Evolutionary conservation across 2,329 filamentous ascomycete genomes (phyloP).

Genomic region (Colletotrichum sp.): DNA sequence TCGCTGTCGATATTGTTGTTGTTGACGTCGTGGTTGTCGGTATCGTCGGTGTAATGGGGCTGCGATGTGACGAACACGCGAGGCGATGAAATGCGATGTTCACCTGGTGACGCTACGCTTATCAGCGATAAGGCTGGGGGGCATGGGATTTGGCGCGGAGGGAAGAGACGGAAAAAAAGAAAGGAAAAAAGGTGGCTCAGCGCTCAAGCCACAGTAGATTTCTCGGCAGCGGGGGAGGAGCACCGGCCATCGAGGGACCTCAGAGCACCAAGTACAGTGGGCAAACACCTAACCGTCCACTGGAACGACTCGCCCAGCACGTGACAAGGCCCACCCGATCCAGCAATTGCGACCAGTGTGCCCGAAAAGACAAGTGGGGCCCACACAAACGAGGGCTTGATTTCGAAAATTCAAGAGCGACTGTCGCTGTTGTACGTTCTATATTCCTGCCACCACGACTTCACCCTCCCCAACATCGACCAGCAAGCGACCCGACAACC

Average conservation of each 20-base stretch:
- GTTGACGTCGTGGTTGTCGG: neutral
- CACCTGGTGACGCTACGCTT: neutral
- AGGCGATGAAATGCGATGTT: neutral
- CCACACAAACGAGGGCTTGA: constrained; percentile 12
- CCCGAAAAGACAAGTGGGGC: neutral
- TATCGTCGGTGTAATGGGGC: neutral
- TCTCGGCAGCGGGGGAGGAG: neutral
- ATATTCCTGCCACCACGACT: constrained; percentile 40
- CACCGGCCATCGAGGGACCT: neutral
- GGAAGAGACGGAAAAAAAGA: neutral
- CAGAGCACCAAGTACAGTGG: neutral
- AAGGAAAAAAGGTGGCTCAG: neutral
- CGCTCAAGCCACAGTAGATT: neutral
- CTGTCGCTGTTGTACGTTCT: neutral
- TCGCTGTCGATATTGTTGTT: neutral
- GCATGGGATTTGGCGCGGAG: neutral
- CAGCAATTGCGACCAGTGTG: neutral
- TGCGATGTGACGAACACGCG: neutral
- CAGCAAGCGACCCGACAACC: constrained; percentile 42
- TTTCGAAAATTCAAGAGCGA: constrained; percentile 37
- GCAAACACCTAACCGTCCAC: neutral
- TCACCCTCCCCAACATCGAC: constrained; percentile 57
- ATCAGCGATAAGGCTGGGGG: neutral
- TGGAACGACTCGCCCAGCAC: neutral
- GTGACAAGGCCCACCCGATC: neutral